phyloP scores from a whole-genome alignment of 2,329 filamentous ascomycete genomes.

The Fusarium sambucinum region DNA sequence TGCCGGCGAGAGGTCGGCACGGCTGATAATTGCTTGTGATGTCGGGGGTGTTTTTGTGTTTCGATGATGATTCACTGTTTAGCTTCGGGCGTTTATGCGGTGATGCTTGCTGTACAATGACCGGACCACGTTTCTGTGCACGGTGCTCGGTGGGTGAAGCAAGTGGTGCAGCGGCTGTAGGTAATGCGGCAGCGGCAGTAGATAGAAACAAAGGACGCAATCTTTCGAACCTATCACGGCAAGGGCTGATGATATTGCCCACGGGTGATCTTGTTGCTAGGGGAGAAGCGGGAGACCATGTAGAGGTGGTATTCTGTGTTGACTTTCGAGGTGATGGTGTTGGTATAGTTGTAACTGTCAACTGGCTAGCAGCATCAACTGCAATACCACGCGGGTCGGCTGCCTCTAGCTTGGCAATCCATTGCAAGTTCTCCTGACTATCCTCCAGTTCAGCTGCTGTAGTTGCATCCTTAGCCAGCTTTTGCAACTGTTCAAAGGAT shows the following conservation, averaged over 20 bases:
- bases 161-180: not conserved
- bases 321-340: slow-evolving; percentile 51
- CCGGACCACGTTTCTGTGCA: slow-evolving; percentile 9
- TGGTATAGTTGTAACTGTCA: slow-evolving; percentile 55
- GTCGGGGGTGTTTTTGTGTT: not conserved
- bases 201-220: not conserved
- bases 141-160: not conserved
- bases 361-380: slow-evolving; percentile 61
- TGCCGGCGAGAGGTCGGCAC: slow-evolving; percentile 41
- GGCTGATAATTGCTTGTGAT: not conserved
- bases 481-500: slow-evolving; percentile 76
- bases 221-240: not conserved
- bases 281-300: slow-evolving; percentile 36
- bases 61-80: slow-evolving; percentile 2
- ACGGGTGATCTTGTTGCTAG: slow-evolving; percentile 4
- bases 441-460: slow-evolving; percentile 64
- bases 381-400: slow-evolving; percentile 61
- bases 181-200: slow-evolving; percentile 24
- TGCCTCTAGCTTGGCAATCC: slow-evolving; percentile 71
- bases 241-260: not conserved
- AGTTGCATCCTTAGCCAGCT: slow-evolving; percentile 70
- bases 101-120: not conserved
- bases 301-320: slow-evolving; percentile 43
- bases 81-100: slow-evolving; percentile 40
- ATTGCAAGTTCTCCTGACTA: slow-evolving; percentile 70